Base-by-base conservation (phyloP, 2,329 filamentous ascomycete species). In the Simplicillium sp. region DNA sequence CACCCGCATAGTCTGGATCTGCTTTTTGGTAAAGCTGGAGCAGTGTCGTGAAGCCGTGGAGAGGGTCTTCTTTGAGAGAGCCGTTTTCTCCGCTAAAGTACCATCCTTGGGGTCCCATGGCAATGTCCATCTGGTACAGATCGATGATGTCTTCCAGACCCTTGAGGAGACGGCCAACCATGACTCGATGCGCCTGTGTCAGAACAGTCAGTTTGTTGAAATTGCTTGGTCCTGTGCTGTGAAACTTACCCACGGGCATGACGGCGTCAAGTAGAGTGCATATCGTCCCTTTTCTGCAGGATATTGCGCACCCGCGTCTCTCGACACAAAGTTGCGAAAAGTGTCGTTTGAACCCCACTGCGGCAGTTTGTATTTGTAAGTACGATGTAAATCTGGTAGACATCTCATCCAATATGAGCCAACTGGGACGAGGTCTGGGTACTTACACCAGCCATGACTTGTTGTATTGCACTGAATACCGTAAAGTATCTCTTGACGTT, bases 81-180 rank as follows among this genome's bases (percentile, higher is more conserved):
- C 65, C 44, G 60, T 67, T 56, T 68, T 75, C 48, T 7, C 61
- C 65, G 32, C 55, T 54, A 36, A 59, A 67, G 38, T 59, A 74
- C 77, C 81, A 65, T 67, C 78, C 56, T 67, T 80, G 46, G 52
- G 71, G 54, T 1, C 60, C 60, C 70, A 87, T 74, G 43, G 77
- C 70, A 68, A 80, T 79, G 52, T 84, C 78, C 8, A 87, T 78
- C 7, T 73, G 71, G n/a, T 81, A 84, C 44, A 77, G 71, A 6
- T 77, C 68, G 40, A 89, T 73, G 46, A 84, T 67, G 38, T 82
- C 73, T 44, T 88, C 81, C 0, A 89, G 69, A 0, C 82, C 81
- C 58, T 89, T 89, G 41, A 89, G 66, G 40, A 77, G 73, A 36
- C 84, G 74, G 2, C 82, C 78, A 46, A 89, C 86, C 46, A 87